Conservation (phyloP, 2,329 filamentous ascomycete genomes). For the Scortechinia acanthostroma region DNA sequence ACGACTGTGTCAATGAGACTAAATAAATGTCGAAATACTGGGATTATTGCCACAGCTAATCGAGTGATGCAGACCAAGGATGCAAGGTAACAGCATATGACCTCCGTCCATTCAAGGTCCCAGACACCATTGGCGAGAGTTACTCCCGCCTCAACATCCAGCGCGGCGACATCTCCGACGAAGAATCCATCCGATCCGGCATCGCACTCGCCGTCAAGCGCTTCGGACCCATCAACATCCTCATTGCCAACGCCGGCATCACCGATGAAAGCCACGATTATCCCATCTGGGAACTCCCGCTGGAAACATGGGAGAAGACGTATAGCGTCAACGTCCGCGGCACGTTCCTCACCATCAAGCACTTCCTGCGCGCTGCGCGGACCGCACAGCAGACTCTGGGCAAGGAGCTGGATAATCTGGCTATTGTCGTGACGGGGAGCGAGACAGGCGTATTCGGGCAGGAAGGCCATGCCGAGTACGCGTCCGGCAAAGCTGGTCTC, state of each 20-base stretch:
- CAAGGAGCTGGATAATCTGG: slow-evolving; percentile 34
- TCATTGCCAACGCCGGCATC: slow-evolving; percentile 42
- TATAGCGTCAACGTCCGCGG: slow-evolving; percentile 40
- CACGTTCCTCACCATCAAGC: slow-evolving; percentile 45
- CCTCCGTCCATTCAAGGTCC: slow-evolving; percentile 22
- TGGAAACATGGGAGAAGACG: slow-evolving; percentile 40
- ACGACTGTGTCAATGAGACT: too few relatives aligned
- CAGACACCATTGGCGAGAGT: slow-evolving; percentile 13
- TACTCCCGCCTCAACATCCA: slow-evolving; percentile 25
- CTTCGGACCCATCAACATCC: slow-evolving; percentile 40
- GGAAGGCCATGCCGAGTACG: slow-evolving; percentile 42
- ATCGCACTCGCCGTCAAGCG: slow-evolving; percentile 28
- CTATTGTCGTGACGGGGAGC: slow-evolving; percentile 42
- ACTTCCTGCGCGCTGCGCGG: slow-evolving; percentile 36
- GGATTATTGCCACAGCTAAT: too few relatives aligned
- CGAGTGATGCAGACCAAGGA: slow-evolving; percentile 33
- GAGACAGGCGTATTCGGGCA: too few relatives aligned
- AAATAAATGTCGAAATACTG: too few relatives aligned
- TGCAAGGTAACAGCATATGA: slow-evolving; percentile 46
- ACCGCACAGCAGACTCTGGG: slow-evolving; percentile 23
- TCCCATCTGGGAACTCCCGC: slow-evolving; percentile 41
- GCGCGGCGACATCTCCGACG: slow-evolving; percentile 36
- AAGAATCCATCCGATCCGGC: slow-evolving; percentile 29
- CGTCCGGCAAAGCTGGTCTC: slow-evolving; percentile 37
- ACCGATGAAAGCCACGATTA: slow-evolving; percentile 37